Evolutionary conservation across 345 rosid species (phyloP).

Genomic region (Aquilaria malaccensis): DNA sequence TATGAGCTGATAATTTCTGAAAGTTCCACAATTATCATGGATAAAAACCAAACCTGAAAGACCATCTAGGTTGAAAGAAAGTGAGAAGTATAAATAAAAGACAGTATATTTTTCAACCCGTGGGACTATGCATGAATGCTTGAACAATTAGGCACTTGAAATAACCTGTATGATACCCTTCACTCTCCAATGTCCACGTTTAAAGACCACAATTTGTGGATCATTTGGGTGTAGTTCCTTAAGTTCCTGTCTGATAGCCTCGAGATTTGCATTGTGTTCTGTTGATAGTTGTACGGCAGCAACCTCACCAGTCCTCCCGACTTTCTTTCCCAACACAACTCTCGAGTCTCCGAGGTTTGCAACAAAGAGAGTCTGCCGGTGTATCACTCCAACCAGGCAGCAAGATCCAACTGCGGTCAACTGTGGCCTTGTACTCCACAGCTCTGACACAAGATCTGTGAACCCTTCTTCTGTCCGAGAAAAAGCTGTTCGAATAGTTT

Average conservation of each 20-base stretch:
- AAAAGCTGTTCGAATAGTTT: conserved; percentile 71
- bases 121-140: conserved; percentile 4
- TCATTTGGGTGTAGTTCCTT: conserved; percentile 78
- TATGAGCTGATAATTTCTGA: background rate
- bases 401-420: conserved; percentile 81
- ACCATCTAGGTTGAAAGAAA: too few species aligned
- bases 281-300: conserved; percentile 78
- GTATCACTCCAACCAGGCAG: conserved; percentile 84
- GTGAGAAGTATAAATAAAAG: background rate
- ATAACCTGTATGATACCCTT: conserved; percentile 87
- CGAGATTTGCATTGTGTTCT: conserved; percentile 87
- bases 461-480: conserved; percentile 77
- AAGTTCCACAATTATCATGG: background rate
- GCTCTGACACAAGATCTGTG: conserved; percentile 58
- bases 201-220: conserved; percentile 73
- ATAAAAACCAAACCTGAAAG: background rate
- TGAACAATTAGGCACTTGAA: conserved; percentile 11
- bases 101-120: background rate
- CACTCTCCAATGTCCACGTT: conserved; percentile 96
- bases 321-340: conserved; percentile 78
- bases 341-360: conserved; percentile 91
- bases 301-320: conserved; percentile 56
- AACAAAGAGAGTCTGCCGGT: conserved; percentile 65
- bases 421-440: conserved; percentile 50
- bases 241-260: conserved; percentile 74